Conservation (phyloP, 345 rosid species). For the Corymbia maculata region DNA sequence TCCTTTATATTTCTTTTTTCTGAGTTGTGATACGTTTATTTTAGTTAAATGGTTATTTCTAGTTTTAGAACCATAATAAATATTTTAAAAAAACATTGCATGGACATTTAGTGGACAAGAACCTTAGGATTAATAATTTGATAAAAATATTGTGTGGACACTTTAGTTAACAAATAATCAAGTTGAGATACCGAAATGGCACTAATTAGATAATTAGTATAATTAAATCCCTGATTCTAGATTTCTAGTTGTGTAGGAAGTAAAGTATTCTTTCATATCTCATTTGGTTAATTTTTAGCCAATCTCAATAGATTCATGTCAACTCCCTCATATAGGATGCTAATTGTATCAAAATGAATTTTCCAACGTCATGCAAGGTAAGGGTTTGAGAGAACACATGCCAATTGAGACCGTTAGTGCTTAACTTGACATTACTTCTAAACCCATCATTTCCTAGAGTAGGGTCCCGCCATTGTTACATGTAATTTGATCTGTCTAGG, state of each 20-base stretch:
- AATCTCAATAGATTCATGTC: too few relatives aligned
- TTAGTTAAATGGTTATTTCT: neutral
- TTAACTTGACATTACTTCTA: neutral
- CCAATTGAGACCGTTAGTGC: neutral
- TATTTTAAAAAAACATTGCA: neutral
- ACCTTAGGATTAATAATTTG: neutral
- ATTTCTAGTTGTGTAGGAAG: neutral
- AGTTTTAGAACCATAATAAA: neutral
- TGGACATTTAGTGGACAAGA: neutral
- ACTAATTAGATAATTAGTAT: too few relatives aligned
- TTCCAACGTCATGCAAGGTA: accelerated
- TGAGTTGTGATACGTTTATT: neutral
- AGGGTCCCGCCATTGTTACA: accelerated
- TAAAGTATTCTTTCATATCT: neutral
- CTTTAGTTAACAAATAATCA: neutral
- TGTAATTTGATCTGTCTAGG: neutral
- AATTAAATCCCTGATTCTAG: too few relatives aligned
- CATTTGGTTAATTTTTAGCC: neutral
- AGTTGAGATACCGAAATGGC: neutral
- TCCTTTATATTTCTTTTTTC: neutral
- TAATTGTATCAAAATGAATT: too few relatives aligned
- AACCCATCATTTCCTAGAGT: too few relatives aligned
- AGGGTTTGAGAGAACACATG: too few relatives aligned
- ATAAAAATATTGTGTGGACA: too few relatives aligned
- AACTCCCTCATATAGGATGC: neutral